Evolutionary conservation across 2,329 filamentous ascomycete genomes (phyloP), one percentile per base, ranked within the genome.

Genomic region (Didymella arachidicola): DNA sequence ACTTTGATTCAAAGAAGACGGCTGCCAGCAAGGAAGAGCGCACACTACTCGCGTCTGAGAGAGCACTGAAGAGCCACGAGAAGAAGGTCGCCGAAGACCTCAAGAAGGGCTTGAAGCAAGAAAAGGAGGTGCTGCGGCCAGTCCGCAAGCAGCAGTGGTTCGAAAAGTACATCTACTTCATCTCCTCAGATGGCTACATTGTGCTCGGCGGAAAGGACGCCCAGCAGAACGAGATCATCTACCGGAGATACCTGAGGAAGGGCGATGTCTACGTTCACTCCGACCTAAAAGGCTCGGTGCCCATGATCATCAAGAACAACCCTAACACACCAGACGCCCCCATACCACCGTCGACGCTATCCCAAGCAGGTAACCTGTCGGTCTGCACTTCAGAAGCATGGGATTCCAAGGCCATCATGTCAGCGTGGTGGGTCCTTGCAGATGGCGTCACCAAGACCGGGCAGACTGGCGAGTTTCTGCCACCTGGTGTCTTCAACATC

Each of bases 361-460:
- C 92, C 0, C 95, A 99, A 79, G 95, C 95, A 4, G 95, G 95
- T 0, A 89, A 89, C 43, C 79, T 97, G 29, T 88, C 90, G 0
- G 90, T 99, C 5, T 92, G 91, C 62, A 90, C 91, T 8, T 97
- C 93, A 1, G 89, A 83, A 56, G 95, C 94, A 0, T 99, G 95
- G 95, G 95, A 98, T 60, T 94, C 91, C 1, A 99, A 99, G 77
- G 94, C 94, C 8, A 87, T 92, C 16, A 96, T 98, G 91, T 89
- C 91, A 18, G 93, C 94, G 8, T 99, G 92, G 89, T 99, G 95
- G 95, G 94, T 96, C 0, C 88, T 89, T 61, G 89, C 91, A 2
- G 89, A 94, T 53, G 93, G 98, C 75, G 92, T 99, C 0, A 92
- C 91, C 10, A 98, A 98, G 78, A 91, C 87, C 32, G 89, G 90